These are phyloP conservation scores for Leptodermis oblonga DNA, from an alignment of 257 asterid species.

Conservation along the genomic window DNA sequence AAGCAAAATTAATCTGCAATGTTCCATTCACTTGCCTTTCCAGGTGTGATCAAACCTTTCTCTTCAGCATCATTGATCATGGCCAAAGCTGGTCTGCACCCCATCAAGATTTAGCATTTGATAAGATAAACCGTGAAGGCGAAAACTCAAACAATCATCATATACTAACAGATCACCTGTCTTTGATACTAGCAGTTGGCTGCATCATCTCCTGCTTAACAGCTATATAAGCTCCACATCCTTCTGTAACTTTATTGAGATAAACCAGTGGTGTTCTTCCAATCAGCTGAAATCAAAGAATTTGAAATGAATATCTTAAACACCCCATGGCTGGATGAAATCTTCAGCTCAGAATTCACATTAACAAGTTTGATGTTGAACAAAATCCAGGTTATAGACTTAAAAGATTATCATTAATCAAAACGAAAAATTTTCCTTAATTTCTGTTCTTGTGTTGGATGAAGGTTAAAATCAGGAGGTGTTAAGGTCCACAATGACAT, in stretches of 20 bases:
- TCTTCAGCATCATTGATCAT: constrained; percentile 87
- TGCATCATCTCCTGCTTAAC: constrained; percentile 98
- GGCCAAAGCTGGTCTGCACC: constrained; percentile 74
- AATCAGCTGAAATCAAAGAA: constrained; percentile 57
- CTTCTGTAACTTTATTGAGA: constrained; percentile 78
- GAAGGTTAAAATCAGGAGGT: too few relatives aligned
- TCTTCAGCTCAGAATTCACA: too few relatives aligned
- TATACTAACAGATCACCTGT: constrained; percentile 44
- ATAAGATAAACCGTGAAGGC: too few relatives aligned
- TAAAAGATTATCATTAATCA: too few relatives aligned
- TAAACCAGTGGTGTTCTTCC: constrained; percentile 91
- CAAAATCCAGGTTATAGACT: too few relatives aligned
- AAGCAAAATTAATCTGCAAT: neutral
- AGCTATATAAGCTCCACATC: constrained; percentile 88
- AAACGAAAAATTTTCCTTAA: too few relatives aligned
- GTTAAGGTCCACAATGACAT: too few relatives aligned
- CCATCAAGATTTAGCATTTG: neutral
- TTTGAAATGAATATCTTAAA: too few relatives aligned
- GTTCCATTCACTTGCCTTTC: constrained; percentile 41
- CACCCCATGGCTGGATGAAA: too few relatives aligned
- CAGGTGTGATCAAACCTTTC: constrained; percentile 83
- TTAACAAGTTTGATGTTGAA: too few relatives aligned
- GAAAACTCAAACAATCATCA: neutral
- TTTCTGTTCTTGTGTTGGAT: too few relatives aligned
- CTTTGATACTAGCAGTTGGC: constrained; percentile 98